A percentile compares a stretch with the other conserved stretches of the same genome.
Conservation (phyloP, 2,329 filamentous ascomycete species). For the Harringtonia lauricola region DNA sequence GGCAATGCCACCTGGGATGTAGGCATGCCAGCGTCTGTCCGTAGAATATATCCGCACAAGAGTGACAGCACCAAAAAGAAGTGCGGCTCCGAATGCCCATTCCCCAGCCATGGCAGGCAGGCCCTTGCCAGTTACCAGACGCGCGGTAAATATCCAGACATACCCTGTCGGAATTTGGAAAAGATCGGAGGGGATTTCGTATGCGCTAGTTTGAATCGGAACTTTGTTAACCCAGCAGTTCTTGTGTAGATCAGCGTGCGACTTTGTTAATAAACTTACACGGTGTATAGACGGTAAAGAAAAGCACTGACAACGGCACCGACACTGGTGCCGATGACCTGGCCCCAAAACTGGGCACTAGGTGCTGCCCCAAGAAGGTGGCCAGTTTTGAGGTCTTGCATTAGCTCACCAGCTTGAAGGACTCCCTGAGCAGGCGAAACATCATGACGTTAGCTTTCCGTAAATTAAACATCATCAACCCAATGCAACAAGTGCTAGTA, state of each 20-base stretch:
- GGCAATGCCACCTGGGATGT: slow-evolving; percentile 84
- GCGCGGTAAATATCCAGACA: slow-evolving; percentile 94
- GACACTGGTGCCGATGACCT: slow-evolving; percentile 78
- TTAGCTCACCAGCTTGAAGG: slow-evolving; percentile 86
- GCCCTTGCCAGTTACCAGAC: slow-evolving; percentile 83
- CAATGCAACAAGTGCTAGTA: too few relatives aligned
- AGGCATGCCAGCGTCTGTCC: slow-evolving; percentile 55
- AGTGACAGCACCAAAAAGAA: slow-evolving; percentile 64
- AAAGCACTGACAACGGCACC: slow-evolving; percentile 79
- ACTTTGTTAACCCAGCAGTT: too few relatives aligned
- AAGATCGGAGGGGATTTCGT: slow-evolving; percentile 74
- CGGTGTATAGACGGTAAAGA: slow-evolving; percentile 81
- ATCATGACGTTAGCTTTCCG: too few relatives aligned
- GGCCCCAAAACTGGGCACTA: slow-evolving; percentile 92
- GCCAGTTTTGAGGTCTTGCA: slow-evolving; percentile 95
- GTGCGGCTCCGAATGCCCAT: slow-evolving; percentile 65
- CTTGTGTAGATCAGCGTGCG: neutral
- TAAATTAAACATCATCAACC: too few relatives aligned
- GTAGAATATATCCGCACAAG: slow-evolving; percentile 50
- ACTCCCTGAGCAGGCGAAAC: slow-evolving; percentile 47
- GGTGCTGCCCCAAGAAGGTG: slow-evolving; percentile 86
- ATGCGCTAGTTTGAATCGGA: slow-evolving; percentile 44
- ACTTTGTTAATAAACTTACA: slow-evolving; percentile 22
- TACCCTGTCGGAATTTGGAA: slow-evolving; percentile 93
- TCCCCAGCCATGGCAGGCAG: slow-evolving; percentile 74